A percentile compares a stretch with the other conserved stretches of the same genome.
phyloP scores from a whole-genome alignment of 2,329 filamentous ascomycete species.

The Hypoxylon sp. region DNA sequence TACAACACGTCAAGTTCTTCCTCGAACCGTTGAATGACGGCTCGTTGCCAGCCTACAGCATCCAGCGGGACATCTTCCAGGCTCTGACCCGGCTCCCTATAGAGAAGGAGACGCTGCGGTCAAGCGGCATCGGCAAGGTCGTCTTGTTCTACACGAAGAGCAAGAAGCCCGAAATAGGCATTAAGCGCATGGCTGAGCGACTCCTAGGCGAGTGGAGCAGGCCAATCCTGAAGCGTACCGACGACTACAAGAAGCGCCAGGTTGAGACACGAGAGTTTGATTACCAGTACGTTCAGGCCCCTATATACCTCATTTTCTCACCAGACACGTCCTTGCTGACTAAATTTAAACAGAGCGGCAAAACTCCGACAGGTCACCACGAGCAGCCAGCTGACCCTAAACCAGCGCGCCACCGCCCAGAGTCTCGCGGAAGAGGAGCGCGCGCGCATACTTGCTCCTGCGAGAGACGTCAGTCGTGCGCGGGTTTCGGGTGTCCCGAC shows the following conservation, averaged over 20 bases:
- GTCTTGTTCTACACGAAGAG: conserved; percentile 97
- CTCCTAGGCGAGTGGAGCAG: conserved; percentile 96
- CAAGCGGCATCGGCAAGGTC: conserved; percentile 95
- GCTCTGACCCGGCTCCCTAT: conserved; percentile 86
- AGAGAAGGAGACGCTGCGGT: conserved; percentile 89
- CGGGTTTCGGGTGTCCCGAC: conserved; percentile 68
- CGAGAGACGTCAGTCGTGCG: conserved; percentile 69
- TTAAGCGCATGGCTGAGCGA: conserved; percentile 94
- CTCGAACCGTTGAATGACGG: conserved; percentile 95
- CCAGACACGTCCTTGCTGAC: conserved; percentile 26
- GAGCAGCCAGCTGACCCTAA: conserved; percentile 55
- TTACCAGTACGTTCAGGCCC: conserved; percentile 66
- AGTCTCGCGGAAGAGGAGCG: conserved; percentile 65
- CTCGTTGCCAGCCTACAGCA: conserved; percentile 94
- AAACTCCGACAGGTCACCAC: conserved; percentile 64
- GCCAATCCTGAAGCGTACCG: conserved; percentile 91
- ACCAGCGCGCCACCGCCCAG: conserved; percentile 51
- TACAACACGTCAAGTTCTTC: conserved; percentile 97
- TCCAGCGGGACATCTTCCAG: conserved; percentile 93
- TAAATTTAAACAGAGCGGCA: conserved; percentile 62
- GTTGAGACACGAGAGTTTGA: conserved; percentile 76
- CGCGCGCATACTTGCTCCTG: conserved; percentile 71
- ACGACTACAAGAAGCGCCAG: conserved; percentile 91
- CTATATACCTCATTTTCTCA: background rate
- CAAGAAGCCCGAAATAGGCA: conserved; percentile 86